Evolutionary conservation across 2,329 filamentous ascomycete genomes (phyloP).

Genomic region (Xylariaceae sp.): DNA sequence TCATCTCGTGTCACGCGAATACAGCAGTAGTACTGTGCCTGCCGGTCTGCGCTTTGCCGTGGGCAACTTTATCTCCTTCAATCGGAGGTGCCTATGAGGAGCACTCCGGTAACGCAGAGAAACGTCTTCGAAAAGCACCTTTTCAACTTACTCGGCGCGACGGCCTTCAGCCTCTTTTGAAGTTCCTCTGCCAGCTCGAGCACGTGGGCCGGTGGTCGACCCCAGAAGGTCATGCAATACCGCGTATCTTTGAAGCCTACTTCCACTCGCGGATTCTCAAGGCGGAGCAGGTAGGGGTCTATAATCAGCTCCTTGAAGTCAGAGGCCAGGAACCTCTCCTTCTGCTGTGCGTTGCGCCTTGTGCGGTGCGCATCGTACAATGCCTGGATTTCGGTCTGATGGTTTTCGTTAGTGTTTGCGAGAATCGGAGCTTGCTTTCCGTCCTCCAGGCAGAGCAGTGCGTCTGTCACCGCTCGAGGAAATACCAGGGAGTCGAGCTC

Average conservation of each 20-base stretch:
- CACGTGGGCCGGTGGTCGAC: conserved; percentile 67
- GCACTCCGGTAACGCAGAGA: too few species aligned
- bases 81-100: too few species aligned
- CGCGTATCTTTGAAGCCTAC: conserved; percentile 67
- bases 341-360: conserved; percentile 69
- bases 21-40: too few species aligned
- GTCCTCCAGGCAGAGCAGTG: too few species aligned
- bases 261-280: conserved; percentile 56
- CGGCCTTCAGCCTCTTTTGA: conserved; percentile 56
- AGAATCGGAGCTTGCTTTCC: too few species aligned
- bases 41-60: too few species aligned
- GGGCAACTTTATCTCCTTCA: too few species aligned
- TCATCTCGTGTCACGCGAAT: too few species aligned
- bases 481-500: too few species aligned
- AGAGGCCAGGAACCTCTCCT: conserved; percentile 59
- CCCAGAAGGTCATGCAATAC: conserved; percentile 84
- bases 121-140: too few species aligned
- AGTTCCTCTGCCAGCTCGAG: conserved; percentile 59
- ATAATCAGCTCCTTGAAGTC: conserved; percentile 65
- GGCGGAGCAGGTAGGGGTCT: conserved; percentile 65
- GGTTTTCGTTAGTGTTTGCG: too few species aligned
- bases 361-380: conserved; percentile 68
- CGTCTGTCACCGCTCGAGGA: too few species aligned
- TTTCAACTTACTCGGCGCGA: conserved; percentile 61
- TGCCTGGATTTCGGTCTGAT: conserved; percentile 62